Base-by-base conservation (phyloP, 2,329 filamentous ascomycete species). In the Cladosporium velox region DNA sequence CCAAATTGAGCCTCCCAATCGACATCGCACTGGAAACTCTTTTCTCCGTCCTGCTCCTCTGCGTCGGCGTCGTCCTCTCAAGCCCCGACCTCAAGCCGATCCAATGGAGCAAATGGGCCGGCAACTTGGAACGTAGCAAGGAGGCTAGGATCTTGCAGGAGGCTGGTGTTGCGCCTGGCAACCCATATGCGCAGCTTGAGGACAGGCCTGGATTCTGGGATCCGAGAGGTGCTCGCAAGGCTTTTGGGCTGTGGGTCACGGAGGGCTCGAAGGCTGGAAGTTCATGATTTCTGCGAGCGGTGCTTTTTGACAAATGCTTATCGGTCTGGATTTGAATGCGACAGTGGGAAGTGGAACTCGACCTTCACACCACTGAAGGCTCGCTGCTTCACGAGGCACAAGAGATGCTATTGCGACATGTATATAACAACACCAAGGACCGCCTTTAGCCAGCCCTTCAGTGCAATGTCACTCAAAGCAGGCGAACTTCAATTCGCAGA, bases 11-110 rank as follows among this genome's bases (percentile, higher is more conserved):
- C 47, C 85, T 98, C 1, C 94, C 95, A 0, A 80, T 91, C 68
- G 95, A 99, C 75, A 96, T 99, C 73, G 87, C 88, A 44, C 85
- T 96, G 72, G 95, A 99, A 80, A 93, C 93, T 0, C 83, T 98
- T 18, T 78, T 91, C 52, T 91, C 93, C 1, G 89, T 95, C 5
- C 78, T 96, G 28, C 76, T 93, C n/a, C 85, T 96, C n/a, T 91
- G 90, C 64, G 77, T 92, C 0, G 95, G 94, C 51, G 87, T 98
- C 32, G 92, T 97, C 0, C 79, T 92, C 0, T 88, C 89, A 41
- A 90, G 91, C 3, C 89, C 91, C 14, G 87, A 88, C 54, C 83
- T 98, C 69, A 90, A 92, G 76, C 95, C 95, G 2, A 94, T 98
- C 72, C 86, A 90, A 77, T 93, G 91, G 90, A 86, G 87, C 64